These are phyloP conservation scores for Mycena venus DNA, from an alignment of 768 basidiomycete species.

Conservation along the genomic window DNA sequence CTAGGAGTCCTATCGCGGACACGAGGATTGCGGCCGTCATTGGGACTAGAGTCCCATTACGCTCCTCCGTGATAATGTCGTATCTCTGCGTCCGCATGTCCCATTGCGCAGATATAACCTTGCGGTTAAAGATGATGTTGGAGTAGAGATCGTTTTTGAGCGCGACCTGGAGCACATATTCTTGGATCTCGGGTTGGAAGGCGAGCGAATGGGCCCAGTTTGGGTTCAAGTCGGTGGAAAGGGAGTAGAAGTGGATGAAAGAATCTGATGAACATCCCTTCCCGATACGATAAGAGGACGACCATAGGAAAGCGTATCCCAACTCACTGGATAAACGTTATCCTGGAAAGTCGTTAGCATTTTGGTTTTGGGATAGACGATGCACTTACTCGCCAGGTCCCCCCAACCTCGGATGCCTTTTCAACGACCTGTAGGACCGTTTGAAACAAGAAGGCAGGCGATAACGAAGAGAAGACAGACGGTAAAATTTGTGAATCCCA, in stretches of 20 bases:
- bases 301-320: neutral
- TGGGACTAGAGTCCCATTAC: conserved; percentile 41
- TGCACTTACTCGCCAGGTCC: conserved; percentile 64
- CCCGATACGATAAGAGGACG: conserved; percentile 40
- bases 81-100: conserved; percentile 50
- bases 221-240: conserved; percentile 60
- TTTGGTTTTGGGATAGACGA: neutral
- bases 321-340: conserved; percentile 49
- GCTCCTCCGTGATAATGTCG: conserved; percentile 49
- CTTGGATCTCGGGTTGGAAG: conserved; percentile 56
- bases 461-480: conserved; percentile 40
- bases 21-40: conserved; percentile 58
- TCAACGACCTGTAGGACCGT: conserved; percentile 57
- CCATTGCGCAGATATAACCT: conserved; percentile 63
- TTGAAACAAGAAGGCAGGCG: too few species aligned
- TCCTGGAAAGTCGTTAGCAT: conserved; percentile 38
- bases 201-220: conserved; percentile 59
- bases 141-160: conserved; percentile 57
- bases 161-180: conserved; percentile 56
- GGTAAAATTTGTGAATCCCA: conserved; percentile 55
- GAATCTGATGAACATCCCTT: conserved; percentile 62
- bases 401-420: conserved; percentile 58
- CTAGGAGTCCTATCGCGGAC: conserved; percentile 63
- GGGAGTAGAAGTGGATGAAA: conserved; percentile 55
- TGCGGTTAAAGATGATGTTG: conserved; percentile 57